phyloP scores from a whole-genome alignment of 495 filamentous ascomycete species.

The Tuber borchii region DNA sequence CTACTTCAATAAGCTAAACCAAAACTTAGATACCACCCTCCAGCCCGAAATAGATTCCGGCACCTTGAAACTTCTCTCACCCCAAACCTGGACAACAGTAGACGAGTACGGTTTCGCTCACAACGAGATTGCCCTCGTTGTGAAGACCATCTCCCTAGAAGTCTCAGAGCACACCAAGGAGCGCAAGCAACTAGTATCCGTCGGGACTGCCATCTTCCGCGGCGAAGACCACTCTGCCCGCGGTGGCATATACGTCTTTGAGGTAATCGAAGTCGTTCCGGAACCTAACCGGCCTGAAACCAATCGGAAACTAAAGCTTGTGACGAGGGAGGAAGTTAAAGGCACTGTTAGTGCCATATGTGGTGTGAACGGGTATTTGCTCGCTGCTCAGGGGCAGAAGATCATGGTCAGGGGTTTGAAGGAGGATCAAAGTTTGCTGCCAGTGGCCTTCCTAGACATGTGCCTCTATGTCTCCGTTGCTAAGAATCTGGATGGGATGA shows the following conservation, averaged over 20 bases:
- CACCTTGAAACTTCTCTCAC: slow-evolving; percentile 64
- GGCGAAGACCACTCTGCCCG: slow-evolving; percentile 83
- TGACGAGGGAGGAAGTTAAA: slow-evolving; percentile 82
- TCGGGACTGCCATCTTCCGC: slow-evolving; percentile 73
- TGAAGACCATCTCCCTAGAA: slow-evolving; percentile 79
- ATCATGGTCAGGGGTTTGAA: slow-evolving; percentile 91
- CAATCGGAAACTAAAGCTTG: slow-evolving; percentile 71
- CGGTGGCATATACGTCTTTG: slow-evolving; percentile 86
- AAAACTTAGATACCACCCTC: slow-evolving; percentile 49
- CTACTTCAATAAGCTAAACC: neutral
- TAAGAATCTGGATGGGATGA: slow-evolving; percentile 74
- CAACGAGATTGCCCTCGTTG: slow-evolving; percentile 67
- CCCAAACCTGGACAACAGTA: slow-evolving; percentile 67
- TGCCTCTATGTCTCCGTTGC: slow-evolving; percentile 78
- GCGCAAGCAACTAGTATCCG: slow-evolving; percentile 67
- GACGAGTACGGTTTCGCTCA: slow-evolving; percentile 65
- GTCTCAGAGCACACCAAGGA: slow-evolving; percentile 84
- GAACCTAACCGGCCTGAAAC: slow-evolving; percentile 80
- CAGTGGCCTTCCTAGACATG: slow-evolving; percentile 97
- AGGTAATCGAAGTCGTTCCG: slow-evolving; percentile 82
- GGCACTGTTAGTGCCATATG: slow-evolving; percentile 88
- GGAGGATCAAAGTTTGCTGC: slow-evolving; percentile 82
- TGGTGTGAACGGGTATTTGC: slow-evolving; percentile 85
- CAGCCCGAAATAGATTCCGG: slow-evolving; percentile 63
- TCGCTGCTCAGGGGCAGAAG: slow-evolving; percentile 91